Percentiles rank a stretch among this genome's conserved stretches.
Conservation (phyloP, 2,329 filamentous ascomycete genomes). For the Fusarium scirpi region DNA sequence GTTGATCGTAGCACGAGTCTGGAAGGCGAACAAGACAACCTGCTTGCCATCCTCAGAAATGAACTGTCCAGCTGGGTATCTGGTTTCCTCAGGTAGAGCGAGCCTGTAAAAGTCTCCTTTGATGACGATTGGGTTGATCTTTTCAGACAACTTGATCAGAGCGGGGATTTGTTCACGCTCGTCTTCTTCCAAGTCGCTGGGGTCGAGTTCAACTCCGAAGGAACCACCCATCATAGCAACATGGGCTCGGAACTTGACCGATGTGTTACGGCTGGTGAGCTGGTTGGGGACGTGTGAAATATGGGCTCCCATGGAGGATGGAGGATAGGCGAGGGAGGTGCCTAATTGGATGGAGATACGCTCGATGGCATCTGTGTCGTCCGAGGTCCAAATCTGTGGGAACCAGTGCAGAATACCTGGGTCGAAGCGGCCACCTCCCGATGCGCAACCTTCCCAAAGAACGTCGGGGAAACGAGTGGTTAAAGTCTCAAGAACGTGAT, state of each 20-base stretch:
- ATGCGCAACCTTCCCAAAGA: constrained; percentile 75
- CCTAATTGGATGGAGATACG: constrained; percentile 73
- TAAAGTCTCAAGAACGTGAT: constrained; percentile 70
- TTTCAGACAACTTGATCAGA: constrained; percentile 65
- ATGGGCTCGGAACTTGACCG: constrained; percentile 71
- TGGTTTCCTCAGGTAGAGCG: constrained; percentile 66
- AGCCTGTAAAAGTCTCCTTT: constrained; percentile 70
- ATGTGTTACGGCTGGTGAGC: constrained; percentile 64
- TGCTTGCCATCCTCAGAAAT: constrained; percentile 62
- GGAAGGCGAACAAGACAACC: constrained; percentile 71
- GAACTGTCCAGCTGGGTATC: constrained; percentile 72
- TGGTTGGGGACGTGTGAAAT: constrained; percentile 70
- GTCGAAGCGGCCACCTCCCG: constrained; percentile 74
- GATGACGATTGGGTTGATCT: constrained; percentile 70
- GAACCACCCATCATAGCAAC: constrained; percentile 77
- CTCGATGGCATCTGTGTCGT: constrained; percentile 72
- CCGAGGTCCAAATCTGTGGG: constrained; percentile 74
- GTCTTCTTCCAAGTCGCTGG: constrained; percentile 60
- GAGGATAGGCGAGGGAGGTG: constrained; percentile 71
- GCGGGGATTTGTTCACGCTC: constrained; percentile 65
- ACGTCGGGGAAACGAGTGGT: constrained; percentile 71
- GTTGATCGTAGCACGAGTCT: constrained; percentile 61
- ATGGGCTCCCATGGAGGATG: constrained; percentile 74
- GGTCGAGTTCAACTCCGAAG: constrained; percentile 75
- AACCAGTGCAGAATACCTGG: constrained; percentile 73